A percentile compares a stretch with the other conserved stretches of the same genome.
phyloP scores from a whole-genome alignment of 176 grass and related monocot genomes.

The Panicum miliaceum region DNA sequence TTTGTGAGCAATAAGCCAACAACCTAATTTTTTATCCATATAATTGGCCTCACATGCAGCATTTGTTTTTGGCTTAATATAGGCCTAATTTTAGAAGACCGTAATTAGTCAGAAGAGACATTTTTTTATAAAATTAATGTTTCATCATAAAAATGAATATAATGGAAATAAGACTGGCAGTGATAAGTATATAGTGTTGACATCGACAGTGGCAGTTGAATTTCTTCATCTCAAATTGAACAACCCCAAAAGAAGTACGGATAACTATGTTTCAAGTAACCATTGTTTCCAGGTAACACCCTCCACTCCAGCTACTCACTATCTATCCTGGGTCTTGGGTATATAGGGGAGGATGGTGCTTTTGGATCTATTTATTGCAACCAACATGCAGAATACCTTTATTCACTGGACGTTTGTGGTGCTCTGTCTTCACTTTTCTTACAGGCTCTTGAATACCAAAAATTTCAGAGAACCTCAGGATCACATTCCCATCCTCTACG shows the following conservation, averaged over 20 bases:
- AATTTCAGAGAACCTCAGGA: slow-evolving; percentile 95
- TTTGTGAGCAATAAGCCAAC: not conserved
- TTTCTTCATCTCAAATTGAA: slow-evolving; percentile 24
- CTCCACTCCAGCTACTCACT: slow-evolving; percentile 19
- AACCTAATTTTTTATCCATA: not conserved
- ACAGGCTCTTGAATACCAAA: slow-evolving; percentile 80
- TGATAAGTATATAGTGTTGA: not conserved
- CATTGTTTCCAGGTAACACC: slow-evolving; percentile 21
- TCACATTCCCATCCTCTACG: slow-evolving; percentile 76
- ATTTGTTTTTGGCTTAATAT: not conserved
- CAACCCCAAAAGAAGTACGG: not conserved
- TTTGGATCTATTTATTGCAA: slow-evolving; percentile 30
- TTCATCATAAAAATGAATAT: slow-evolving; percentile 3
- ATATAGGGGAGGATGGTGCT: not conserved
- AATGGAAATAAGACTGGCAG: slow-evolving; percentile 16
- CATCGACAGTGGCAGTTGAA: not conserved
- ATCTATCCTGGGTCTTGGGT: slow-evolving; percentile 12
- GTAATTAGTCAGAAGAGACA: slow-evolving; percentile 8
- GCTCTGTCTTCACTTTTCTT: slow-evolving; percentile 66
- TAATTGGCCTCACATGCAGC: not conserved
- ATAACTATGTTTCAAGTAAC: not conserved
- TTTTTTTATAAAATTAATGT: slow-evolving; percentile 12
- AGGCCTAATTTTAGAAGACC: not conserved
- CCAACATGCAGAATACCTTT: slow-evolving; percentile 58
- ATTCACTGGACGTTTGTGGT: slow-evolving; percentile 56